phyloP scores from a whole-genome alignment of 2,329 filamentous ascomycete genomes.

The Trichophaea hybrida region DNA sequence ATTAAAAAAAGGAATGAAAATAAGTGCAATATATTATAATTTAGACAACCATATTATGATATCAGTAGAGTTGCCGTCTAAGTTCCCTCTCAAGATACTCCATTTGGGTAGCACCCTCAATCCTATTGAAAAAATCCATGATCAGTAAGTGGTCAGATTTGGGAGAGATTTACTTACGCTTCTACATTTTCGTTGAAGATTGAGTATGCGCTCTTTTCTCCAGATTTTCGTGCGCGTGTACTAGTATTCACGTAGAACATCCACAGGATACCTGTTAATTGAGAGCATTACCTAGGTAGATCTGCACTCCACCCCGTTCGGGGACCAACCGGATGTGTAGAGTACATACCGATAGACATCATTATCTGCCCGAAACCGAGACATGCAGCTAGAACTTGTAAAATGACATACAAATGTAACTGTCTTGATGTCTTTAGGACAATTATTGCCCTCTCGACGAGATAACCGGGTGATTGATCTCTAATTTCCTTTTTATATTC shows the following conservation, averaged over 20 bases:
- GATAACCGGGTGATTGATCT: slow-evolving; percentile 25
- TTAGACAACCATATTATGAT: no score
- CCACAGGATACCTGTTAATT: slow-evolving; percentile 26
- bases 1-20: no score
- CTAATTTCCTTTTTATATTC: slow-evolving; percentile 28
- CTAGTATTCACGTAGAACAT: slow-evolving; percentile 29
- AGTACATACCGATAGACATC: slow-evolving; percentile 26
- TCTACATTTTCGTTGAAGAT: slow-evolving; percentile 28
- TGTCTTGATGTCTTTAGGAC: slow-evolving; percentile 26
- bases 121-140: slow-evolving; percentile 18
- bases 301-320: no score
- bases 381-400: slow-evolving; percentile 25
- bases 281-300: not conserved
- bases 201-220: slow-evolving; percentile 29
- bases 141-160: not conserved
- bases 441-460: slow-evolving; percentile 23
- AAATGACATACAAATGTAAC: slow-evolving; percentile 27
- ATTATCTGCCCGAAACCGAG: slow-evolving; percentile 28
- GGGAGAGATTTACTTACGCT: slow-evolving; percentile 22
- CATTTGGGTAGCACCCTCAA: slow-evolving; percentile 27
- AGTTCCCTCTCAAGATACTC: slow-evolving; percentile 27
- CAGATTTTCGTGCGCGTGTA: slow-evolving; percentile 24
- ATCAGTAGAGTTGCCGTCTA: slow-evolving; percentile 23
- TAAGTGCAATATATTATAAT: no score
- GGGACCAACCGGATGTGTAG: not conserved